Evolutionary conservation across 805 yeast genomes (phyloP).

Genomic region (Candida maesae): DNA sequence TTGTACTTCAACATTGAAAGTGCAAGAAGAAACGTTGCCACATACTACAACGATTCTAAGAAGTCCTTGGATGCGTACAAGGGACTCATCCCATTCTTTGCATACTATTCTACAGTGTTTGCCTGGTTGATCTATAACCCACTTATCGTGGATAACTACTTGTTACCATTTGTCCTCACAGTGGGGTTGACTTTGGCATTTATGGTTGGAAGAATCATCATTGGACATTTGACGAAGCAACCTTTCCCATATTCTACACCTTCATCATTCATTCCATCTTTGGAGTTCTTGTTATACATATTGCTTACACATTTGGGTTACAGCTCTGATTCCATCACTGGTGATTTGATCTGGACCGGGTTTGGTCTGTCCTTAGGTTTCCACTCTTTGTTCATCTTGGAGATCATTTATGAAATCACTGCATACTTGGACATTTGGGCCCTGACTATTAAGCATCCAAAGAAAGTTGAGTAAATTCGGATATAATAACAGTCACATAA

Average conservation of each 20-base stretch:
- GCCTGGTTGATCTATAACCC: conserved; percentile 50
- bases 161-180: conserved; percentile 60
- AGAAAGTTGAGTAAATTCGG: conserved; percentile 30
- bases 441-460: conserved; percentile 76
- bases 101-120: conserved; percentile 31
- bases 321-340: conserved; percentile 40
- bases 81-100: conserved; percentile 64
- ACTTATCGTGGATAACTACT: conserved; percentile 30
- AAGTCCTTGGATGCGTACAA: conserved; percentile 36
- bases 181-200: conserved; percentile 78
- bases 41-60: conserved; percentile 35
- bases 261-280: conserved; percentile 62
- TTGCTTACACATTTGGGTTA: conserved; percentile 26
- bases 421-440: conserved; percentile 81
- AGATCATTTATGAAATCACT: conserved; percentile 77
- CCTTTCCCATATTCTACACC: conserved; percentile 69
- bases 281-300: conserved; percentile 37
- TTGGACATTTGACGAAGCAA: conserved; percentile 80
- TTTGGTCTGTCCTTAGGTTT: conserved; percentile 63
- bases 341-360: conserved; percentile 60
- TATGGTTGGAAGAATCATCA: conserved; percentile 85
- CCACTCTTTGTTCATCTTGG: conserved; percentile 69
- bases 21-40: conserved; percentile 59
- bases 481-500: too few species aligned
- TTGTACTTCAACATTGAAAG: conserved; percentile 61